Conservation (phyloP, 345 rosid genomes). For the Bruguiera gymnorhiza region DNA sequence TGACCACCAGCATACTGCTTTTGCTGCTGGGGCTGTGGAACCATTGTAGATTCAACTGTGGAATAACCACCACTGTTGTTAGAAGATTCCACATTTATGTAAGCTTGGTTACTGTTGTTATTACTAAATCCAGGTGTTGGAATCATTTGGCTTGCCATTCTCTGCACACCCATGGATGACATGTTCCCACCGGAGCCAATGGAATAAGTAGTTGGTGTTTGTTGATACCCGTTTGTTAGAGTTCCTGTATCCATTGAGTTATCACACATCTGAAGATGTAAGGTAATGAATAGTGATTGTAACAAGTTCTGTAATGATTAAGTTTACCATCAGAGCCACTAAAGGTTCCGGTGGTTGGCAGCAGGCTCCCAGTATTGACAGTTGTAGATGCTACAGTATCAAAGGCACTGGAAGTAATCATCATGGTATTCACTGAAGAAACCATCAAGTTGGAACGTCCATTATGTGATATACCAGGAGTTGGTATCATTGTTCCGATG, state of each 20-base stretch:
- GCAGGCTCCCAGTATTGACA: conserved; percentile 48
- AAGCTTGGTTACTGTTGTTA: conserved; percentile 43
- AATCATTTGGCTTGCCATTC: conserved; percentile 77
- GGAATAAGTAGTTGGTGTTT: conserved; percentile 54
- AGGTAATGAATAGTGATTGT: conserved; percentile 5
- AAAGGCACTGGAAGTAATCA: conserved; percentile 44
- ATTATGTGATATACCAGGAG: conserved; percentile 76
- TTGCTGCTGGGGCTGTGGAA: conserved; percentile 61
- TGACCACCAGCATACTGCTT: conserved; percentile 60
- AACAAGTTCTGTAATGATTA: not conserved
- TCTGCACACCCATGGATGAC: conserved; percentile 61
- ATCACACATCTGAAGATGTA: conserved; percentile 7
- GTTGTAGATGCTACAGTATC: conserved; percentile 45
- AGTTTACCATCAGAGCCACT: conserved; percentile 47
- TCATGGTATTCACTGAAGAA: conserved; percentile 56
- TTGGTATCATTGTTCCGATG: conserved; percentile 81
- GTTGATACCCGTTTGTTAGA: conserved; percentile 65
- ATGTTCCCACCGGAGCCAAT: conserved; percentile 70
- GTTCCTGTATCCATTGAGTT: conserved; percentile 43
- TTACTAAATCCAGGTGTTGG: conserved; percentile 85
- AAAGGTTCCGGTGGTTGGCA: conserved; percentile 48
- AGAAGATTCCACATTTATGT: conserved; percentile 60
- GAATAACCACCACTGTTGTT: conserved; percentile 60
- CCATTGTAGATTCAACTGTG: conserved; percentile 60
- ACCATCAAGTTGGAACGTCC: conserved; percentile 51